Percentiles rank a stretch among this genome's conserved stretches.
phyloP scores from a whole-genome alignment of 805 yeast genomes.

The Schwanniomyces occidentalis region DNA sequence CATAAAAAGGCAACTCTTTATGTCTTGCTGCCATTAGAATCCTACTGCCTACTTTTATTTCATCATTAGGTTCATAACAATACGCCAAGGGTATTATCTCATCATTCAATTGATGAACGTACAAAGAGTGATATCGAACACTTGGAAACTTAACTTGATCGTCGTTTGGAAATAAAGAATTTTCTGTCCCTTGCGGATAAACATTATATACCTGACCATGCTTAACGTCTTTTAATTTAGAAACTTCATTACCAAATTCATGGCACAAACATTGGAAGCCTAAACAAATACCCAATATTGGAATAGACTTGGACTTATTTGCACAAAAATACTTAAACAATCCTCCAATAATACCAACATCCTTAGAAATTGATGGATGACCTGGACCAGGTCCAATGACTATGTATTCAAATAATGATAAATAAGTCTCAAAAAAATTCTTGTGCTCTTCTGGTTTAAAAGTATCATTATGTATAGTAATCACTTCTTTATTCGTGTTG shows the following conservation, averaged over 20 bases:
- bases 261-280: slow-evolving; percentile 86
- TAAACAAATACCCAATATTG: slow-evolving; percentile 87
- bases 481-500: slow-evolving; percentile 50
- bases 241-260: slow-evolving; percentile 57
- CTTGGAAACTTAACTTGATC: slow-evolving; percentile 53
- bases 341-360: slow-evolving; percentile 76
- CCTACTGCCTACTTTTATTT: slow-evolving; percentile 19
- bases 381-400: slow-evolving; percentile 99
- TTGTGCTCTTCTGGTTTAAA: slow-evolving; percentile 31
- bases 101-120: slow-evolving; percentile 38
- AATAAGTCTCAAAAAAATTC: slow-evolving; percentile 37
- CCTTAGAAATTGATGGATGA: slow-evolving; percentile 61
- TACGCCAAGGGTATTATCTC: slow-evolving; percentile 60
- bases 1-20: slow-evolving; percentile 65
- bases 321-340: slow-evolving; percentile 30
- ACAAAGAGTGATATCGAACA: slow-evolving; percentile 88
- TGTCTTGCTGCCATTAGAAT: slow-evolving; percentile 83
- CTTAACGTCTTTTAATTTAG: slow-evolving; percentile 55
- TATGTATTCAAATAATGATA: slow-evolving; percentile 66
- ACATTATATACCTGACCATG: slow-evolving; percentile 85
- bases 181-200: slow-evolving; percentile 14
- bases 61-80: slow-evolving; percentile 42
- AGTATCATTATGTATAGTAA: slow-evolving; percentile 65
- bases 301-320: slow-evolving; percentile 32
- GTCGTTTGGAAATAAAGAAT: slow-evolving; percentile 11